These are phyloP conservation scores for Sugiyamaella grinbergsii DNA, from an alignment of 1,139 yeast genomes.

Conservation along the genomic window DNA sequence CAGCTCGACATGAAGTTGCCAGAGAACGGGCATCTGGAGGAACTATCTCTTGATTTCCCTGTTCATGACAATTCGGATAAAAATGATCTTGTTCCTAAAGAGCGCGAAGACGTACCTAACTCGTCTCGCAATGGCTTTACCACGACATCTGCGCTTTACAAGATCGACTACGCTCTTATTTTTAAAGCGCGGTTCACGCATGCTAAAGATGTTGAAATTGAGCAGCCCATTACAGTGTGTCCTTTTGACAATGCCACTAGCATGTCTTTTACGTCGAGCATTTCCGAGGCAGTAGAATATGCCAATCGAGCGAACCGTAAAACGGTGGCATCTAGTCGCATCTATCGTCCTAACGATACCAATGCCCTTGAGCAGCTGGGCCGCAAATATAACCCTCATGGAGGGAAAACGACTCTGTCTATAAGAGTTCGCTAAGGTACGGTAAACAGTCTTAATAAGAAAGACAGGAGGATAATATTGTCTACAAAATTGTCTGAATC, in stretches of 20 bases:
- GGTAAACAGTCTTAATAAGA: too few relatives aligned
- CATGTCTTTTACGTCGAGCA: constrained; percentile 41
- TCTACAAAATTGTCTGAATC: too few relatives aligned
- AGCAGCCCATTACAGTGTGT: constrained; percentile 43
- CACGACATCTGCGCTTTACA: constrained; percentile 43
- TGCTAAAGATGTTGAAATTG: constrained; percentile 45
- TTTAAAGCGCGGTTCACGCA: constrained; percentile 44
- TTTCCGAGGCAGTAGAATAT: constrained; percentile 41
- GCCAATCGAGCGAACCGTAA: constrained; percentile 27
- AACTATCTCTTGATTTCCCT: constrained; percentile 38
- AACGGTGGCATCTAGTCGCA: constrained; percentile 7
- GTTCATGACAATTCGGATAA: constrained; percentile 33
- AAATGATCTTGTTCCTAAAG: constrained; percentile 40
- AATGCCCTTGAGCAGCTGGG: constrained; percentile 19
- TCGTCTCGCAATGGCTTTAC: constrained; percentile 43
- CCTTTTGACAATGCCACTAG: constrained; percentile 46
- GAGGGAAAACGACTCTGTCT: constrained; percentile 9
- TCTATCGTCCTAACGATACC: constrained; percentile 13
- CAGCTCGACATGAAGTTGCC: constrained; percentile 39
- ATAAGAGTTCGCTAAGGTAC: too few relatives aligned
- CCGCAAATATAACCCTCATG: constrained; percentile 5
- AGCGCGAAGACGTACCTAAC: constrained; percentile 43
- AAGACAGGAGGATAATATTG: too few relatives aligned
- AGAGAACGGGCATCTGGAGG: constrained; percentile 35
- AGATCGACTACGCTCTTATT: constrained; percentile 40